Evolutionary conservation across 2,329 filamentous ascomycete species (phyloP).

Genomic region (Calonectria ilicicola): DNA sequence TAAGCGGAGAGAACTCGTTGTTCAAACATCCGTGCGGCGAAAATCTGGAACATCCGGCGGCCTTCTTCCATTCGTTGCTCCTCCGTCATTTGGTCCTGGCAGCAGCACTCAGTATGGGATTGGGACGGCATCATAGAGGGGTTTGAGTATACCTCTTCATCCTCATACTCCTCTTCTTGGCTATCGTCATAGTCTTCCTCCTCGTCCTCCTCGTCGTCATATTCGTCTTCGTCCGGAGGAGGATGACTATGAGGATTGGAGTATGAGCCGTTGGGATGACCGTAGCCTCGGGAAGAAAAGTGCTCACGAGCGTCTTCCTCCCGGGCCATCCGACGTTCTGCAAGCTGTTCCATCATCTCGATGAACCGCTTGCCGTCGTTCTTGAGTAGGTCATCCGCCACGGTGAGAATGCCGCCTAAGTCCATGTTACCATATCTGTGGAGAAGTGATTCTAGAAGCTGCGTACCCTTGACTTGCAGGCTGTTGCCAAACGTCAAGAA

Average conservation of each 20-base stretch:
- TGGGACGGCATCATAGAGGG: slow-evolving; percentile 53
- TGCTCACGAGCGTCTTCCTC: slow-evolving; percentile 84
- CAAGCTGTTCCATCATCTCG: slow-evolving; percentile 99
- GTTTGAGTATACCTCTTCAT: slow-evolving; percentile 78
- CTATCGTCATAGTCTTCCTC: slow-evolving; percentile 72
- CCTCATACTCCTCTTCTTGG: slow-evolving; percentile 77
- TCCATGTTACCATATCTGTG: slow-evolving; percentile 61
- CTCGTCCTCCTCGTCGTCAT: slow-evolving; percentile 75
- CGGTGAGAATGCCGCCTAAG: slow-evolving; percentile 95
- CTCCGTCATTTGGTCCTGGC: slow-evolving; percentile 94
- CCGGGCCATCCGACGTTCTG: slow-evolving; percentile 95
- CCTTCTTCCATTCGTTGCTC: slow-evolving; percentile 99
- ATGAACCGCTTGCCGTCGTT: slow-evolving; percentile 99
- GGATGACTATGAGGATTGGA: slow-evolving; percentile 77
- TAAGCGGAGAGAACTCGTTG: slow-evolving; percentile 97
- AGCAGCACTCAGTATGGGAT: slow-evolving; percentile 59
- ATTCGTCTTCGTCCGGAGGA: slow-evolving; percentile 81
- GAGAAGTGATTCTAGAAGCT: slow-evolving; percentile 58
- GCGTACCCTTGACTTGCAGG: slow-evolving; percentile 87
- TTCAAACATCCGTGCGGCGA: slow-evolving; percentile 99
- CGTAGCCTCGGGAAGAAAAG: slow-evolving; percentile 70
- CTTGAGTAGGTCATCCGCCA: slow-evolving; percentile 97
- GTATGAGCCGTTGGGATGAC: slow-evolving; percentile 71
- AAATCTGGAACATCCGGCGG: slow-evolving; percentile 98
- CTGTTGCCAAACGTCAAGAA: slow-evolving; percentile 99